Evolutionary conservation across 805 yeast genomes (phyloP).

Genomic region (Candida adriatica): DNA sequence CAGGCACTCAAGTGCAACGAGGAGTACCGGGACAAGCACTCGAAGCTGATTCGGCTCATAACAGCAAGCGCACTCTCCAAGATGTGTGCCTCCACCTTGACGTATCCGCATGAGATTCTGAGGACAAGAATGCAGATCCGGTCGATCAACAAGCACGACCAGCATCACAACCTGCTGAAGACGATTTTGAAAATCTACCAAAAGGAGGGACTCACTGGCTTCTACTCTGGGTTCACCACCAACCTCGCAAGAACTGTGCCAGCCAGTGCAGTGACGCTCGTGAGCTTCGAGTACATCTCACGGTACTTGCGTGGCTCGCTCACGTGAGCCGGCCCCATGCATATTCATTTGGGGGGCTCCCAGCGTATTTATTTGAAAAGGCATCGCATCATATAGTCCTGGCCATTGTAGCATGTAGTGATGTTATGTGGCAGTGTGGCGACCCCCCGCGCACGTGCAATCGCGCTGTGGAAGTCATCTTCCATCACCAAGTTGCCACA

Average conservation of each 20-base stretch:
- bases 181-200: slow-evolving; percentile 26
- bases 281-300: slow-evolving; percentile 75
- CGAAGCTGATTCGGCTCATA: slow-evolving; percentile 37
- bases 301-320: slow-evolving; percentile 11
- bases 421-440: too few relatives aligned
- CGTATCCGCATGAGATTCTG: slow-evolving; percentile 93
- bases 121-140: slow-evolving; percentile 79
- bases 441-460: too few relatives aligned
- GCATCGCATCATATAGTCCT: background rate
- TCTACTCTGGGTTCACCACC: slow-evolving; percentile 83
- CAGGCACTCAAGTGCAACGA: slow-evolving; percentile 31
- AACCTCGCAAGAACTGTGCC: slow-evolving; percentile 90
- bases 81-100: slow-evolving; percentile 79
- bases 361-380: background rate
- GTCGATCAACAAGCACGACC: slow-evolving; percentile 25
- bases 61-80: slow-evolving; percentile 75
- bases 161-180: slow-evolving; percentile 15
- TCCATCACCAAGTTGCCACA: too few relatives aligned
- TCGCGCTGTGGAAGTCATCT: too few relatives aligned
- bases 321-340: background rate
- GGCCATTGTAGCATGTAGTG: too few relatives aligned
- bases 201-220: slow-evolving; percentile 74
- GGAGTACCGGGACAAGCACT: slow-evolving; percentile 15
- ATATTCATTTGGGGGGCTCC: background rate
- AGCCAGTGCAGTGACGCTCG: slow-evolving; percentile 90